A percentile compares a stretch with the other conserved stretches of the same genome.
phyloP scores from a whole-genome alignment of 495 filamentous ascomycete species.

The Penicillium malachiteum region DNA sequence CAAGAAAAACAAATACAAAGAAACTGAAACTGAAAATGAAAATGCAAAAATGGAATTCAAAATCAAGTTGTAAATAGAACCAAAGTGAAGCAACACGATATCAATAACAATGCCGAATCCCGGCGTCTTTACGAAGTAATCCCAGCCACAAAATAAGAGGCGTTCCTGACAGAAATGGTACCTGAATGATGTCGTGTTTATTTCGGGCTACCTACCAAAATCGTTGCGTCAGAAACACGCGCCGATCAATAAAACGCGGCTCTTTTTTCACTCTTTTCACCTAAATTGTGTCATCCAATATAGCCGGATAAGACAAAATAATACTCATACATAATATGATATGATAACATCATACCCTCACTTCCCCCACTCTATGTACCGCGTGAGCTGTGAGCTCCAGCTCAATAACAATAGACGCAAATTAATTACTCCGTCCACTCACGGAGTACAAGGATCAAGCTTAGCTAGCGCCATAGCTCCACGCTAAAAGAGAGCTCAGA shows the following conservation, averaged over 20 bases:
- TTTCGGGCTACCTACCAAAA: slow-evolving; percentile 12
- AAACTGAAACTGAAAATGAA: background rate
- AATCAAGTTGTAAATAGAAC: background rate
- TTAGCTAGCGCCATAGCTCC: too few species aligned
- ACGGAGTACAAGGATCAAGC: too few species aligned
- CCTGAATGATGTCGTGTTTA: background rate
- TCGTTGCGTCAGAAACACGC: slow-evolving; percentile 2
- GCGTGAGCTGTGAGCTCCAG: too few species aligned
- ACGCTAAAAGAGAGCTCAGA: too few species aligned
- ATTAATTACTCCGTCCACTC: too few species aligned
- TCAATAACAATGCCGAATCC: background rate
- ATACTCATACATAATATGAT: background rate
- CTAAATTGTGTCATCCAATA: background rate
- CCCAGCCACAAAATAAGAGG: background rate
- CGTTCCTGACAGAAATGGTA: background rate
- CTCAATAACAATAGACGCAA: too few species aligned
- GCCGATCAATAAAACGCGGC: slow-evolving; percentile 10
- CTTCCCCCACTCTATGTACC: too few species aligned
- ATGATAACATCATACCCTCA: too few species aligned
- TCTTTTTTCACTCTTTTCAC: slow-evolving; percentile 1
- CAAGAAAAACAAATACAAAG: background rate
- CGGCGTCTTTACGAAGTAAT: background rate
- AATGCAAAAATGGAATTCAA: background rate
- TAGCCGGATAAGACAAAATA: background rate
- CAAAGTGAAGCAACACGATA: background rate